Conservation (phyloP, 2,329 filamentous ascomycete genomes). For the Cladosporium sp. region DNA sequence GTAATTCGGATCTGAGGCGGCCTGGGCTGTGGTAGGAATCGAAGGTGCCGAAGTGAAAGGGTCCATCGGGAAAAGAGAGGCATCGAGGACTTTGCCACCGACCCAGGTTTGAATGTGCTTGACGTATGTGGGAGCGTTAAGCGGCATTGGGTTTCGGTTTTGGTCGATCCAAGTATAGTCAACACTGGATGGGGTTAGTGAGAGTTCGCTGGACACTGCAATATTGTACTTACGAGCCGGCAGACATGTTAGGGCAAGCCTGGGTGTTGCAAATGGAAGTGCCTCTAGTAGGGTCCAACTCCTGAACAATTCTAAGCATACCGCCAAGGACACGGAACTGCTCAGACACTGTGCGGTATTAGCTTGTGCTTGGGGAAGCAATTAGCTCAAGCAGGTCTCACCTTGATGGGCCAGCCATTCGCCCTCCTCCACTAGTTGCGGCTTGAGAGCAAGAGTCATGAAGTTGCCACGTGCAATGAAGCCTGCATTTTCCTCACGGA, state of each 20-base stretch:
- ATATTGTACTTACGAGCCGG: slow-evolving; percentile 69
- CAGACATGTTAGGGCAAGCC: slow-evolving; percentile 89
- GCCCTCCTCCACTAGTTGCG: slow-evolving; percentile 88
- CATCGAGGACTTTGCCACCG: slow-evolving; percentile 89
- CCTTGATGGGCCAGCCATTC: slow-evolving; percentile 97
- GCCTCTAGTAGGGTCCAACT: slow-evolving; percentile 74
- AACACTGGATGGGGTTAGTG: slow-evolving; percentile 58
- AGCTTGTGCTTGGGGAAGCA: background rate
- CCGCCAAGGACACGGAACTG: slow-evolving; percentile 87
- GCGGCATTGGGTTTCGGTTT: slow-evolving; percentile 82
- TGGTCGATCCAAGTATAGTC: slow-evolving; percentile 96
- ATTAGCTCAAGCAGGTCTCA: slow-evolving; percentile 44
- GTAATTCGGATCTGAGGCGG: slow-evolving; percentile 57
- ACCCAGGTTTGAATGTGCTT: slow-evolving; percentile 97
- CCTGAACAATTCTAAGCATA: slow-evolving; percentile 85
- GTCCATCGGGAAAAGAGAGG: slow-evolving; percentile 85
- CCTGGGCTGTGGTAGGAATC: slow-evolving; percentile 46
- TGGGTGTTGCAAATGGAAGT: slow-evolving; percentile 78
- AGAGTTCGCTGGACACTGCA: background rate
- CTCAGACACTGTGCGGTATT: slow-evolving; percentile 70
- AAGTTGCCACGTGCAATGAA: slow-evolving; percentile 97
- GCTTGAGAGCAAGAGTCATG: slow-evolving; percentile 89
- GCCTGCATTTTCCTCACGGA: slow-evolving; percentile 72
- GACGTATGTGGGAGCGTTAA: slow-evolving; percentile 91
- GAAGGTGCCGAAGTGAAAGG: slow-evolving; percentile 64